Conservation (phyloP, 1,139 yeast species). For the Magnusiomyces tetraspermus region DNA sequence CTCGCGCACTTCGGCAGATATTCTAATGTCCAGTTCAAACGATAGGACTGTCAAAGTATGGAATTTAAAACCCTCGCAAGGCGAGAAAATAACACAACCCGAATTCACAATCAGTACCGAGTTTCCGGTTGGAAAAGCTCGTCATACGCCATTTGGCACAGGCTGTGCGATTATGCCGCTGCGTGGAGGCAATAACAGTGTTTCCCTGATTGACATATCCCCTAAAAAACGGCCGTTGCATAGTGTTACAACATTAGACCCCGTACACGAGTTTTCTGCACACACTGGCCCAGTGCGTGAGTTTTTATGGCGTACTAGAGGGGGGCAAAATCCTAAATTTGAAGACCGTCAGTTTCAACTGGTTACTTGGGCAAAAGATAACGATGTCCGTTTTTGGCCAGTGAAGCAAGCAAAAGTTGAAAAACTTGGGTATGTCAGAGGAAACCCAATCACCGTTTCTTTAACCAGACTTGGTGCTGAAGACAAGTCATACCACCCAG, state of each 20-base stretch:
- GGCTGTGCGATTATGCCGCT: slow-evolving; percentile 92
- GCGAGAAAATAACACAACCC: slow-evolving; percentile 5
- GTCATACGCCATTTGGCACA: slow-evolving; percentile 80
- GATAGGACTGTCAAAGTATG: slow-evolving; percentile 83
- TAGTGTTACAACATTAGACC: slow-evolving; percentile 32
- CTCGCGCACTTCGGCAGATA: slow-evolving; percentile 47
- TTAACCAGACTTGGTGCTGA: slow-evolving; percentile 37
- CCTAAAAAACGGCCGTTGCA: not conserved
- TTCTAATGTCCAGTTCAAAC: slow-evolving; percentile 71
- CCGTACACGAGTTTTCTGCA: slow-evolving; percentile 62
- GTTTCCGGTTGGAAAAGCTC: slow-evolving; percentile 82
- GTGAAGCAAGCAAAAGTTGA: slow-evolving; percentile 50
- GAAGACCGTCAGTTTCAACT: slow-evolving; percentile 78
- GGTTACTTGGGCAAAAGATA: slow-evolving; percentile 90
- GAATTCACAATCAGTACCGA: slow-evolving; percentile 53
- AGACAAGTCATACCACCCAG: slow-evolving; percentile 43
- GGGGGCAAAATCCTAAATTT: slow-evolving; percentile 35
- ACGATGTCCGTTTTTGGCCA: slow-evolving; percentile 79
- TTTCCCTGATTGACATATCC: slow-evolving; percentile 49
- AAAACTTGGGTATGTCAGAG: slow-evolving; percentile 45
- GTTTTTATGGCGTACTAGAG: slow-evolving; percentile 72
- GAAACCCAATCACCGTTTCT: slow-evolving; percentile 33
- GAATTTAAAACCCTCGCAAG: slow-evolving; percentile 44
- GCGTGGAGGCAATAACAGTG: slow-evolving; percentile 72
- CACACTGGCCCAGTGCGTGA: slow-evolving; percentile 81